Percentiles rank a stretch among this genome's conserved stretches.
These are phyloP conservation scores for Spinellus fusiger DNA, from an alignment of 192 early-diverging fungal genomes.

Conservation along the genomic window DNA sequence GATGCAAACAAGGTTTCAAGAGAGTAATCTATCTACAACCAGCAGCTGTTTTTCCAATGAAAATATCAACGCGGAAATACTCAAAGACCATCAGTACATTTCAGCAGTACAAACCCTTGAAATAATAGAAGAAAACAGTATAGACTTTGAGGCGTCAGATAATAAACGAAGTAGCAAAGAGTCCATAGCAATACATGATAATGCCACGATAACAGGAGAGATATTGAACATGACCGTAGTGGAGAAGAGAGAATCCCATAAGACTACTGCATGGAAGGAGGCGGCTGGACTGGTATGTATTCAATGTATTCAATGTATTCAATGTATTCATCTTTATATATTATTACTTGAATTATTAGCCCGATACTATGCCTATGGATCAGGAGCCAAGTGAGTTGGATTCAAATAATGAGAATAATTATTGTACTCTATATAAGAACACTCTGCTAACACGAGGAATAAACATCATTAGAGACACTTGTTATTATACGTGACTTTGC, in stretches of 20 bases:
- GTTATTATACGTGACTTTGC: conserved; percentile 42
- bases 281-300: not conserved
- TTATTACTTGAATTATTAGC: conserved; percentile 1
- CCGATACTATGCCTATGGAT: not conserved
- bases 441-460: too few relatives aligned
- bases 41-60: too few relatives aligned
- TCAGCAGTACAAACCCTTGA: too few relatives aligned
- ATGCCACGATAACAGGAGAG: too few relatives aligned
- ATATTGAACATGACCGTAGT: too few relatives aligned
- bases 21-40: not conserved
- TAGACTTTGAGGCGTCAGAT: too few relatives aligned
- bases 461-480: too few relatives aligned
- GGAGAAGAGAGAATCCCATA: not conserved
- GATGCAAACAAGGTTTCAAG: not conserved
- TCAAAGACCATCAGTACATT: too few relatives aligned
- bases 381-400: not conserved
- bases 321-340: not conserved
- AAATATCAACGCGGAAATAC: too few relatives aligned
- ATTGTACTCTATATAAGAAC: not conserved
- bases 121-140: too few relatives aligned
- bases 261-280: not conserved
- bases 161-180: too few relatives aligned
- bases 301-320: not conserved
- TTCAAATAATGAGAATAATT: not conserved
- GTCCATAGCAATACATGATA: too few relatives aligned